These are phyloP conservation scores for Antrodiella citrinella DNA, from an alignment of 768 basidiomycete species.

Conservation along the genomic window DNA sequence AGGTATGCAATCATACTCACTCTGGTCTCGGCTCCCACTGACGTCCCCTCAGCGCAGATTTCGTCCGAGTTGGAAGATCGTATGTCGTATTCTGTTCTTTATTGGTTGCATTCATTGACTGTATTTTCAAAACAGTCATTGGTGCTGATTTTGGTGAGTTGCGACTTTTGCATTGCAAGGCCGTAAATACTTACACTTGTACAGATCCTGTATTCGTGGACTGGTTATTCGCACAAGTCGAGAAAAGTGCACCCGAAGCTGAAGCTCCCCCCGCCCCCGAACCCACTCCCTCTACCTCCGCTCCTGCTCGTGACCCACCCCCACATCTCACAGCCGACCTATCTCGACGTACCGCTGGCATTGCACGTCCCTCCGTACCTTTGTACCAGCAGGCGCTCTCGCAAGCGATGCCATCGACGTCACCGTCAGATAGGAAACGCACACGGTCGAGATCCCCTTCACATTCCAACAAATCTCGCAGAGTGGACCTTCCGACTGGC, in stretches of 20 bases:
- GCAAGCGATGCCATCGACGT: constrained; percentile 47
- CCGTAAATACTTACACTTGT: constrained; percentile 11
- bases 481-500: constrained; percentile 74
- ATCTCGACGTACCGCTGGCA: constrained; percentile 37
- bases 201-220: constrained; percentile 78
- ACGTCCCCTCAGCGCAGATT: constrained; percentile 58
- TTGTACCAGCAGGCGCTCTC: constrained; percentile 72
- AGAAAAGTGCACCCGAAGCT: constrained; percentile 54
- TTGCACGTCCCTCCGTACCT: constrained; percentile 41
- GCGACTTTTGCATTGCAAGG: background rate
- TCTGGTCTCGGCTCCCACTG: constrained; percentile 5
- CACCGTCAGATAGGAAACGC: constrained; percentile 52
- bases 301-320: constrained; percentile 19
- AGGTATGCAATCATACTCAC: constrained; percentile 44
- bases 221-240: constrained; percentile 81
- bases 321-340: constrained; percentile 29
- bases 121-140: constrained; percentile 40
- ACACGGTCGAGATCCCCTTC: constrained; percentile 60
- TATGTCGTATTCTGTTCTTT: constrained; percentile 23
- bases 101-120: constrained; percentile 6
- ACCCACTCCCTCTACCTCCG: constrained; percentile 24
- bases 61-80: constrained; percentile 81
- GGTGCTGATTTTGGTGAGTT: constrained; percentile 72
- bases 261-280: constrained; percentile 27
- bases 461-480: constrained; percentile 57